These are phyloP conservation scores for Stemphylium lycopersici DNA, from an alignment of 2,329 filamentous ascomycete species.

Conservation along the genomic window DNA sequence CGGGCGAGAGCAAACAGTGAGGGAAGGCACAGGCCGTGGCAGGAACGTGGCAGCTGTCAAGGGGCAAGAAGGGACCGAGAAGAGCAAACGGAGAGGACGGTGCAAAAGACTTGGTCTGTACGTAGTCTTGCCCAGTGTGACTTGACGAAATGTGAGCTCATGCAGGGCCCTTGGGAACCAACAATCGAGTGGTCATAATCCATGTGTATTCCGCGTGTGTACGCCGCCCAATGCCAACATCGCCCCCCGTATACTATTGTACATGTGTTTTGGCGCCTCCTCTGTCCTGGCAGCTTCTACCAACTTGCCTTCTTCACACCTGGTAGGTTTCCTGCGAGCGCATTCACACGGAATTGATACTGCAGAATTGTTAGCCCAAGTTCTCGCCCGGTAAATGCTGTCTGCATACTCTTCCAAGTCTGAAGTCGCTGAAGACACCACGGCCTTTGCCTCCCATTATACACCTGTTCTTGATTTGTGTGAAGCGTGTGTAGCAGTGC, in stretches of 20 bases:
- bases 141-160: background rate
- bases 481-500: conserved; percentile 93
- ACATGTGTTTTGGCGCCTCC: conserved; percentile 8
- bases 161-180: background rate
- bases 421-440: conserved; percentile 92
- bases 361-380: conserved; percentile 50
- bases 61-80: too few relatives aligned
- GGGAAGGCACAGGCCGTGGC: conserved; percentile 9
- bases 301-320: conserved; percentile 97
- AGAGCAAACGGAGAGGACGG: too few relatives aligned
- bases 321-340: conserved; percentile 81
- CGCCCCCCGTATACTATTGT: conserved; percentile 19
- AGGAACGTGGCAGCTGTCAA: too few relatives aligned
- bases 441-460: conserved; percentile 87
- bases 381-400: background rate
- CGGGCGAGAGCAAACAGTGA: conserved; percentile 22
- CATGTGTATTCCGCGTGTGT: conserved; percentile 19
- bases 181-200: conserved; percentile 15
- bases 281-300: conserved; percentile 59
- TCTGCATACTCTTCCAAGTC: conserved; percentile 79
- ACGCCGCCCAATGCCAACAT: conserved; percentile 41
- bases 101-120: too few relatives aligned
- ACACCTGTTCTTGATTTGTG: conserved; percentile 93
- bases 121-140: background rate
- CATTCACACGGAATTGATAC: conserved; percentile 93